These are phyloP conservation scores for Pseudocercospora vitis DNA, from an alignment of 2,329 filamentous ascomycete species.

Conservation along the genomic window DNA sequence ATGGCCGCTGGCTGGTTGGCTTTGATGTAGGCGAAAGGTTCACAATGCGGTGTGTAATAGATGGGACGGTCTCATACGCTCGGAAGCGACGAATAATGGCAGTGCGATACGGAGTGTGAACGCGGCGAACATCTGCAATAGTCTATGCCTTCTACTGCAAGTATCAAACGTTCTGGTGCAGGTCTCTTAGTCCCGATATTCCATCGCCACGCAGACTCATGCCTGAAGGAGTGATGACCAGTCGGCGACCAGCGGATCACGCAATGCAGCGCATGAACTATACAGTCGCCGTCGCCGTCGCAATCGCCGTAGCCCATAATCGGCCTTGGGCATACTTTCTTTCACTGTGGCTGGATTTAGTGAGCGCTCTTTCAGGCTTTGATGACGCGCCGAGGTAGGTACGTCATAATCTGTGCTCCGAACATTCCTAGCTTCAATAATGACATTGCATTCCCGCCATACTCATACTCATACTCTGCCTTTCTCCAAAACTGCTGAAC, in stretches of 20 bases:
- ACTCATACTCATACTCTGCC: not conserved
- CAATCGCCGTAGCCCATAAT: not conserved
- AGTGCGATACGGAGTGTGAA: not conserved
- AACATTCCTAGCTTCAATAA: not conserved
- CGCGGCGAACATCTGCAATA: not conserved
- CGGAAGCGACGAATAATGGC: not conserved
- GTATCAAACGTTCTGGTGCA: not conserved
- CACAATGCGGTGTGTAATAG: not conserved
- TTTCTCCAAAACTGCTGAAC: not conserved
- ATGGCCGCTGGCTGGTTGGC: too few relatives aligned
- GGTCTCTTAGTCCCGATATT: not conserved
- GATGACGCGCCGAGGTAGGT: slow-evolving; percentile 4
- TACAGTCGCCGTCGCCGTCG: not conserved
- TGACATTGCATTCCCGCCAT: too few relatives aligned
- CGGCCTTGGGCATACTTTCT: not conserved
- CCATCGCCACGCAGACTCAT: not conserved
- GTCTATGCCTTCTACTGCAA: not conserved
- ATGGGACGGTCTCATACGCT: not conserved
- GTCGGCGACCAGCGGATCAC: not conserved
- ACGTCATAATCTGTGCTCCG: not conserved
- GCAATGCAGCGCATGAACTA: not conserved
- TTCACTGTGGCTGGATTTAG: not conserved
- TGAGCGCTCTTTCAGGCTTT: slow-evolving; percentile 8
- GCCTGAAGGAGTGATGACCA: not conserved
- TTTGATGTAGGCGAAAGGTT: too few relatives aligned